These are phyloP conservation scores for Graphilbum fragrans DNA, from an alignment of 2,329 filamentous ascomycete species.

Conservation along the genomic window DNA sequence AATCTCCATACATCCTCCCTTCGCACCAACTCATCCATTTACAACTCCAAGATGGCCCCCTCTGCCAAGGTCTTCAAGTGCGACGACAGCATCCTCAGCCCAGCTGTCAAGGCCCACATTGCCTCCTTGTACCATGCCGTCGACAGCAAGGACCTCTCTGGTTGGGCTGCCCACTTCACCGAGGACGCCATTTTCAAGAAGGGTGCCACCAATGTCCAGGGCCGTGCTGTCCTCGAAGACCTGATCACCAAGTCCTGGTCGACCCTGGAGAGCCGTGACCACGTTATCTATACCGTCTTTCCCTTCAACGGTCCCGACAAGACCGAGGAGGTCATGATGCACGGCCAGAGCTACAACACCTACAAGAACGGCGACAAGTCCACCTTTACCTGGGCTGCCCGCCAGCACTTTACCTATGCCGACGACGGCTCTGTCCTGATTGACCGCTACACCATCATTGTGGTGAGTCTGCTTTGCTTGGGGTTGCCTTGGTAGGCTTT, in stretches of 20 bases:
- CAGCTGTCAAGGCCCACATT: constrained; percentile 7
- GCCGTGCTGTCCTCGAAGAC: constrained; percentile 1
- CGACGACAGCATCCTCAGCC: constrained; percentile 6
- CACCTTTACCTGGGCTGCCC: constrained; percentile 9
- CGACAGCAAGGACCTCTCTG: constrained; percentile 2
- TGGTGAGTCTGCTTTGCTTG: constrained; percentile 2
- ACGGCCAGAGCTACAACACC: constrained; percentile 8
- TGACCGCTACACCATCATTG: constrained; percentile 8
- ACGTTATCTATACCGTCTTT: constrained; percentile 7
- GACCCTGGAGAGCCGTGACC: constrained; percentile 5
- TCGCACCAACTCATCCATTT: neutral
- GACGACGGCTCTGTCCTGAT: constrained; percentile 5
- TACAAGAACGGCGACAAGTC: constrained; percentile 3
- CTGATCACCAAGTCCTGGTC: constrained; percentile 7
- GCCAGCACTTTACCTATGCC: constrained; percentile 6
- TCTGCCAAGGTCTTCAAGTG: constrained; percentile 5
- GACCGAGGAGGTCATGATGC: constrained; percentile 8
- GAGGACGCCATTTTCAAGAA: constrained; percentile 8
- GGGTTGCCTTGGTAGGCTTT: neutral
- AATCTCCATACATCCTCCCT: no score
- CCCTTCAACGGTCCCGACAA: constrained; percentile 1
- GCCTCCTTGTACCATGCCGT: constrained; percentile 7
- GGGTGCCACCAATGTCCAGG: constrained; percentile 7
- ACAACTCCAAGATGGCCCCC: constrained; percentile 3
- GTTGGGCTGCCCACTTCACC: constrained; percentile 6